Percentiles rank a stretch among this genome's conserved stretches.
phyloP scores from a whole-genome alignment of 345 rosid genomes.

The Passiflora organensis region DNA sequence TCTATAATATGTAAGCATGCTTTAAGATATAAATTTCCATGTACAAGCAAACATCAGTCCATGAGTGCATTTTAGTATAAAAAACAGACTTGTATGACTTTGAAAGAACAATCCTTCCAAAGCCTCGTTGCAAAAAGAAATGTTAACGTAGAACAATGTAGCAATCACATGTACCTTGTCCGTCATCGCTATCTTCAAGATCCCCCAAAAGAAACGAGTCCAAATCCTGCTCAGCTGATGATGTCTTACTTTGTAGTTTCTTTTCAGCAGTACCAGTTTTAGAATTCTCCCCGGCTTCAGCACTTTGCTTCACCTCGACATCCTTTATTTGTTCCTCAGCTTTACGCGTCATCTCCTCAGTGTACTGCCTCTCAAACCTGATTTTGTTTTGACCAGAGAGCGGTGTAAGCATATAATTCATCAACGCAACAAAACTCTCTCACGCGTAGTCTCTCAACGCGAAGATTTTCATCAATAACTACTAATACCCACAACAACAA shows the following conservation, averaged over 20 bases:
- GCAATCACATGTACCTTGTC: slow-evolving; percentile 40
- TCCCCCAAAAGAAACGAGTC: slow-evolving; percentile 90
- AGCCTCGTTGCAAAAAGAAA: neutral
- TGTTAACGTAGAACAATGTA: neutral
- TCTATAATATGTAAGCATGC: no score
- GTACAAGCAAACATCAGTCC: no score
- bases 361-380: slow-evolving; percentile 56
- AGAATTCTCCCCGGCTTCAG: slow-evolving; percentile 29
- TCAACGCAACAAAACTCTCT: neutral
- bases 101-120: no score
- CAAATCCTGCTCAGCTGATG: slow-evolving; percentile 71
- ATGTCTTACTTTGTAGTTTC: slow-evolving; percentile 40
- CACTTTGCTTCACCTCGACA: slow-evolving; percentile 40
- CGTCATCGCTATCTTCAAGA: slow-evolving; percentile 82
- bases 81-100: no score
- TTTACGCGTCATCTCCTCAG: slow-evolving; percentile 66
- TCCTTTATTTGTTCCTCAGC: slow-evolving; percentile 48
- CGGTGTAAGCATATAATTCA: neutral
- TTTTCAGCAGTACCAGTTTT: slow-evolving; percentile 34
- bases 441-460: neutral
- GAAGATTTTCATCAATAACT: neutral
- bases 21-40: no score
- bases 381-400: neutral
- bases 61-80: no score
- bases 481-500: neutral